Base-by-base conservation (phyloP, 352 stramenopile species). In the Globisporangium polare region DNA sequence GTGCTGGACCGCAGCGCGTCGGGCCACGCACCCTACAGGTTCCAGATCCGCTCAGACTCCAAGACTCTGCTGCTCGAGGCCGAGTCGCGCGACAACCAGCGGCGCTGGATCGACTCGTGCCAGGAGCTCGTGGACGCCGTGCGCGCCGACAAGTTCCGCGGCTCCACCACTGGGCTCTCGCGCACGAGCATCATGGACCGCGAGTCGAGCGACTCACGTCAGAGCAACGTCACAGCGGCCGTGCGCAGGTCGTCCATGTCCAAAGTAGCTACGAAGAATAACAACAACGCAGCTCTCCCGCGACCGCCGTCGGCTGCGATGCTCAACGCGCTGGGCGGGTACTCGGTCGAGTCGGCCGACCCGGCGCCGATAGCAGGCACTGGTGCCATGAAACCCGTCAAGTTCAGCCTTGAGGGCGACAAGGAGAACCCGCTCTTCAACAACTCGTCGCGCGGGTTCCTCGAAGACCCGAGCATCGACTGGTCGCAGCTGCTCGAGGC, bases 101-200 rank as follows among this genome's bases (percentile, higher is more conserved):
- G 73, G 24, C 74, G 74, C 5, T 92, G 83, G 83, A 90, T 90
- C 22, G 80, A 90, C 37, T 69, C 80, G 22, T 86, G 74, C 52
- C 83, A 90, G 62, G 73, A 80, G 27, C 67, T 92, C 49, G 78
- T 84, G 12, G 83, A 92, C 53, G 53, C 72, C 5, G 72, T 92
- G 27, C 79, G 83, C 17, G 79, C 75, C 8, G 79, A 78, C 29
- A 89, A 90, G 63, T 92, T 78, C 37, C 77, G 80, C 35, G 74
- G 72, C 41, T 80, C 69, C 46, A 71, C 60, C 8, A 63, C 54
- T 0, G 29, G 22, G 24, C 53, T 66, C 18, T 53, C 60, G 24
- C 60, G 53, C 46, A 66, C 60, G 39, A 66, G 60, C 18, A 49
- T 66, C 33, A 66, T 66, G 60, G 53, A 66, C 27, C 60, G 60